These are phyloP conservation scores for Tranzscheliella williamsii DNA, from an alignment of 1,284 basidiomycete genomes.

Conservation along the genomic window DNA sequence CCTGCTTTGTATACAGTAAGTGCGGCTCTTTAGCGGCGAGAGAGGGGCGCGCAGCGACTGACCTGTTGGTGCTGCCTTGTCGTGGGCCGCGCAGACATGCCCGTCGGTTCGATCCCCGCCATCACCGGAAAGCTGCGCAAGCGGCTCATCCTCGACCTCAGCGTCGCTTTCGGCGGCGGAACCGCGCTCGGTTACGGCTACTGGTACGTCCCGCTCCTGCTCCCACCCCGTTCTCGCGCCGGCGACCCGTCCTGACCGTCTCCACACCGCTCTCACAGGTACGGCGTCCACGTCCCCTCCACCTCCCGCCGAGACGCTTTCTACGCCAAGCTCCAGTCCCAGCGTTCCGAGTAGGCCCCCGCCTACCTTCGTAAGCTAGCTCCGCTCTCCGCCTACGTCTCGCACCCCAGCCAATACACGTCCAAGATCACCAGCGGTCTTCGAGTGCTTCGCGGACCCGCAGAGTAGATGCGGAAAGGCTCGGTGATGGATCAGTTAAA, in stretches of 20 bases:
- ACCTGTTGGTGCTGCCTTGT: no score
- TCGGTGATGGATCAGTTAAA: no score
- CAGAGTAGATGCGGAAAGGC: no score
- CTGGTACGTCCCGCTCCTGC: slow-evolving; percentile 36
- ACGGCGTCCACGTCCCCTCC: slow-evolving; percentile 55
- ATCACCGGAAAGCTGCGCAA: slow-evolving; percentile 59
- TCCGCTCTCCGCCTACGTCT: no score
- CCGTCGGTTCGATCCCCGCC: slow-evolving; percentile 48
- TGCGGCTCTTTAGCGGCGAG: no score
- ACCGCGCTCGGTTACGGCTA: slow-evolving; percentile 53
- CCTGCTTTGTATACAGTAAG: no score
- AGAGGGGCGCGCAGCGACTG: no score
- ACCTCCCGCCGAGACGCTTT: slow-evolving; percentile 50
- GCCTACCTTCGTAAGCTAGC: no score
- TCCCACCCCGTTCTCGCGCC: background rate
- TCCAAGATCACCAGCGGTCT: background rate
- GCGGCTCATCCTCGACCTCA: slow-evolving; percentile 56
- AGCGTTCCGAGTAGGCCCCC: slow-evolving; percentile 45
- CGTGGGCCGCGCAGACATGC: slow-evolving; percentile 18
- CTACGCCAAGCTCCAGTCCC: slow-evolving; percentile 54
- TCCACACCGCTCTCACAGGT: slow-evolving; percentile 29
- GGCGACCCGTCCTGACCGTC: background rate
- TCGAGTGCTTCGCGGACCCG: no score
- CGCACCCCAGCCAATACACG: no score
- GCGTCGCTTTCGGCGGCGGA: slow-evolving; percentile 54